phyloP scores from a whole-genome alignment of 2,329 filamentous ascomycete genomes.

The Aspergillus phoenicis region DNA sequence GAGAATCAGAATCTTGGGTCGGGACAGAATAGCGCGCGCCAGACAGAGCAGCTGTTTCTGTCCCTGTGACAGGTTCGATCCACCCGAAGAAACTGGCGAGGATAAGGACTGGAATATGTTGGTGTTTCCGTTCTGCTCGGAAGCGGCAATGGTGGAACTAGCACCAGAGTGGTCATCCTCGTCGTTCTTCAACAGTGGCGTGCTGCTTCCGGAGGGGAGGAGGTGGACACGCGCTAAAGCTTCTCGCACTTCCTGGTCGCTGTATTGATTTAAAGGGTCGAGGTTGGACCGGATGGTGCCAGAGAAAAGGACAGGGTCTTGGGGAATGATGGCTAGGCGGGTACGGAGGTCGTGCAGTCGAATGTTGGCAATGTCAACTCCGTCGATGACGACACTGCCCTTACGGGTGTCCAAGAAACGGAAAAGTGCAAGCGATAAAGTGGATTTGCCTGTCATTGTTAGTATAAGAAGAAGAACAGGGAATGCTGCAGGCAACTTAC shows the following conservation, averaged over 20 bases:
- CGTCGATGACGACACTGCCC: slow-evolving; percentile 35
- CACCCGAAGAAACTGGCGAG: background rate
- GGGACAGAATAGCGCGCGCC: slow-evolving; percentile 60
- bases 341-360: slow-evolving; percentile 63
- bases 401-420: slow-evolving; percentile 32
- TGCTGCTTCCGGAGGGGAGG: slow-evolving; percentile 46
- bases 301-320: slow-evolving; percentile 80
- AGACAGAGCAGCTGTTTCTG: slow-evolving; percentile 37
- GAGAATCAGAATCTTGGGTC: slow-evolving; percentile 76
- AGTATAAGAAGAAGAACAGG: background rate
- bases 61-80: slow-evolving; percentile 50
- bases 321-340: slow-evolving; percentile 78
- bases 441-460: slow-evolving; percentile 30
- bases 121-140: background rate
- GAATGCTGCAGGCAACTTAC: background rate
- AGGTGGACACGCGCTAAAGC: slow-evolving; percentile 64
- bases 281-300: slow-evolving; percentile 76
- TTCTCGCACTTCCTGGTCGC: slow-evolving; percentile 68
- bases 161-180: background rate
- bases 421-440: slow-evolving; percentile 35
- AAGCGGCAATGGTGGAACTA: background rate
- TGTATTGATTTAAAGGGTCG: slow-evolving; percentile 73
- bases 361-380: slow-evolving; percentile 53
- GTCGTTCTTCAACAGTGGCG: background rate
- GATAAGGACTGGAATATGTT: background rate